Base-by-base conservation (phyloP, 805 yeast species). In the Yarrowia divulgata region DNA sequence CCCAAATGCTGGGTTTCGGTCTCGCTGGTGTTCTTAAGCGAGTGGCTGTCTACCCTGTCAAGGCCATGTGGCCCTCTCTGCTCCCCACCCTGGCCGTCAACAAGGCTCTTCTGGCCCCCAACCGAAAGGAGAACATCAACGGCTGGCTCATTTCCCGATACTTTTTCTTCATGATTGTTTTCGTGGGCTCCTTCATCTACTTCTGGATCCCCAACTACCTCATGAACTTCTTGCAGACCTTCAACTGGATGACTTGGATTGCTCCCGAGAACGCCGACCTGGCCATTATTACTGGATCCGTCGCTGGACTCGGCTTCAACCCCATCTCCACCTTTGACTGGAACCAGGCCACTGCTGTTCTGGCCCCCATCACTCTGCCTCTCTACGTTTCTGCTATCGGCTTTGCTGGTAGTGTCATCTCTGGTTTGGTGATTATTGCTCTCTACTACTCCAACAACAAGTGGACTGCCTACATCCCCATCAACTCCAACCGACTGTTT, bases 141-240 rank as follows among this genome's bases (percentile, higher is more conserved):
- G 90, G 90, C 3, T 88, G 91, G 91, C 82, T 75, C 45, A 80
- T 87, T 50, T 78, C 85, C 6, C 81, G 88, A 68, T 83, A 81
- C 72, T 78, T 75, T 63, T 84, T 86, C 72, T 88, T 88, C 77
- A 71, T 80, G 43, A 67, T 79, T 43, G 81, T 80, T 2, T 80
- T 85, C 67, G 62, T 73, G 16, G 76, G 78, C 18, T 76, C 82
- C 35, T 87, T 87, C 72, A 71, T 83, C 3, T 88, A 88, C 84
- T 86, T 85, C 74, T 88, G 89, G 87, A 77, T 89, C 72, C 91
- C 92, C 3, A 89, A 88, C 69, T 88, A 81, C 74, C 79, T 90
- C 32, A 57, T 57, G 63, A 57, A 40, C 63, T 57, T 57, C 63
- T 80, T 89, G 69, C 81, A 87, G 0, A 84, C 84, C 73, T 90